Evolutionary conservation across 768 basidiomycete species (phyloP).

Genomic region (Royoungia palumana): DNA sequence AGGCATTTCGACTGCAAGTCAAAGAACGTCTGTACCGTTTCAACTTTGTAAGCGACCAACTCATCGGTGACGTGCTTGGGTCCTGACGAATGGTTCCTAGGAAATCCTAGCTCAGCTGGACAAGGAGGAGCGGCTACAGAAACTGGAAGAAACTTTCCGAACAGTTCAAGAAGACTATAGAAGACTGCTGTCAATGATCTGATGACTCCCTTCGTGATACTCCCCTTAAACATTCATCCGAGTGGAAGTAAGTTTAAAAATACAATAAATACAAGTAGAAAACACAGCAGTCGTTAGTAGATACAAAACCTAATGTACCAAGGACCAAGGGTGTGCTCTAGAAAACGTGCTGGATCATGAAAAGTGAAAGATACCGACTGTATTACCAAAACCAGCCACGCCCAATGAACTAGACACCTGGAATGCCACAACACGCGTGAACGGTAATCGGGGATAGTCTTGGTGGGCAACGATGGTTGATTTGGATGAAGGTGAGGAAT

Average conservation of each 20-base stretch:
- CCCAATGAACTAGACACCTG: constrained; percentile 46
- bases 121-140: constrained; percentile 80
- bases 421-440: constrained; percentile 71
- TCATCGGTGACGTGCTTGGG: neutral
- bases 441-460: constrained; percentile 61
- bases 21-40: constrained; percentile 94
- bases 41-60: constrained; percentile 70
- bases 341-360: constrained; percentile 12
- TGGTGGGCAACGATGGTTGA: constrained; percentile 1
- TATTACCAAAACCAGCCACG: constrained; percentile 78
- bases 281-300: constrained; percentile 11
- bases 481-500: constrained; percentile 5
- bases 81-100: constrained; percentile 39
- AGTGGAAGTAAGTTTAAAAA: constrained; percentile 8
- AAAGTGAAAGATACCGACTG: constrained; percentile 34
- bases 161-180: constrained; percentile 81
- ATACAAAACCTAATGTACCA: constrained; percentile 14
- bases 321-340: too few species aligned
- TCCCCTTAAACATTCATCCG: constrained; percentile 8
- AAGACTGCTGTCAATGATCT: constrained; percentile 63
- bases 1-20: constrained; percentile 82
- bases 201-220: constrained; percentile 3
- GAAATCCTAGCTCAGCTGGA: constrained; percentile 87
- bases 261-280: constrained; percentile 25
- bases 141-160: constrained; percentile 91